Base-by-base conservation (phyloP, 768 basidiomycete species). In the Auriscalpium vulgare region DNA sequence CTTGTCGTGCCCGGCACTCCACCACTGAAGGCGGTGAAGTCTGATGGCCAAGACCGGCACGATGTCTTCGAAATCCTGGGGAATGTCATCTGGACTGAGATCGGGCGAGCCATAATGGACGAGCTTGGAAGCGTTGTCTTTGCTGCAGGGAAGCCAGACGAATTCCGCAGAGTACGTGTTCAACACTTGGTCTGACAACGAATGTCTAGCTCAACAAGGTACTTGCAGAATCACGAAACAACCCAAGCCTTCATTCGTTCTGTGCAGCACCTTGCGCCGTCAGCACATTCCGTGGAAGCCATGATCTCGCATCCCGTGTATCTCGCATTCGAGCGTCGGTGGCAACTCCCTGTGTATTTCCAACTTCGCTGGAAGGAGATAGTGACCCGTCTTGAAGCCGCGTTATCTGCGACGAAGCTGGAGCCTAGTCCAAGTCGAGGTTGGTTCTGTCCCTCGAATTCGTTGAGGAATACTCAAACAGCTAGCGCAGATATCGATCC, bases 321-420 rank as follows among this genome's bases (percentile, higher is more conserved):
- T 67, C 60, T 65, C 21, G 70, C 83, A 1, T 97, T 98, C 66
- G 82, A 88, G 65, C 78, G 81, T 58, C 80, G 93, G 37, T 99
- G 97, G 95, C 97, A 98, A 67, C 78, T 99, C 3, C 90, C 92
- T 1, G 88, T 98, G 9, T 98, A 98, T 67, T 98, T 95, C 68
- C 97, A 99, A 65, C 74, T 99, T 58, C 81, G 95, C 46, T 95
- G 95, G 92, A 97, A 97, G 70, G 95, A 97, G 65, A 89, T 95
- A 51, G 83, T 94, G 0, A 72, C 78, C 0, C 77, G 75, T 50
- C 71, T 97, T 14, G 97, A 99, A 71, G 84, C 86, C 11, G 70
- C 73, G 2, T 71, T 98, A 13, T 66, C 70, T 16, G 64, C 65
- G 17, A 69, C 73, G 21, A 70, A 69, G 45, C 65, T 85, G 21